A percentile compares a stretch with the other conserved stretches of the same genome.
Evolutionary conservation across 306 rosid species (phyloP).

Genomic region (Inga oerstediana): DNA sequence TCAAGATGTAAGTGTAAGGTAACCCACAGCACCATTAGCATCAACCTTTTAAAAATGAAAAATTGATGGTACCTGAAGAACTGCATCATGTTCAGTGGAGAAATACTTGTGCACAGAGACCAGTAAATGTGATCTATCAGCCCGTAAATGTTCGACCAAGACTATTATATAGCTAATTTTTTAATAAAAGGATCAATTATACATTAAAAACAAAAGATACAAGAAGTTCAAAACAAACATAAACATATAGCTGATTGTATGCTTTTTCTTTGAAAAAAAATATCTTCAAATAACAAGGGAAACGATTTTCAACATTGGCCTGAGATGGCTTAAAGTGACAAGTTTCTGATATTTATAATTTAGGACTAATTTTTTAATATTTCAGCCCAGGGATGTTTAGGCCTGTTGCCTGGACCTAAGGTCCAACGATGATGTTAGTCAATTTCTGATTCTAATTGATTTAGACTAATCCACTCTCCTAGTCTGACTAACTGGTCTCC

Average conservation of each 20-base stretch:
- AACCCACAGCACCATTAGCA: not conserved
- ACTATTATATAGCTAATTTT: not conserved
- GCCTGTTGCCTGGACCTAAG: not conserved
- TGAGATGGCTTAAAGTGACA: not conserved
- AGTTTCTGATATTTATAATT: not conserved
- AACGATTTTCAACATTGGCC: not conserved
- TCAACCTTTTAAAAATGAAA: not conserved
- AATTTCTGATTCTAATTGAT: not conserved
- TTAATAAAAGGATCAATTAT: too few species aligned
- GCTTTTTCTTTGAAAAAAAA: not conserved
- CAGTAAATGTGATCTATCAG: not conserved
- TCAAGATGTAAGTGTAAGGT: slow-evolving; percentile 2
- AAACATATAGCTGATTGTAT: not conserved
- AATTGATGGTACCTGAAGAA: not conserved
- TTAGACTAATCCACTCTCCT: not conserved
- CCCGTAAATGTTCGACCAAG: slow-evolving; percentile 1
- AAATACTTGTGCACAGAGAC: not conserved
- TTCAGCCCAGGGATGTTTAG: not conserved
- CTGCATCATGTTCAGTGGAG: slow-evolving; percentile 9
- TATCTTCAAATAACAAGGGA: not conserved
- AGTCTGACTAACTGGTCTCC: not conserved
- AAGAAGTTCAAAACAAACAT: too few species aligned
- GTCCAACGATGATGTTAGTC: not conserved
- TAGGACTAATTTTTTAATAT: not conserved
- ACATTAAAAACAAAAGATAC: too few species aligned